A percentile compares a stretch with the other conserved stretches of the same genome.
These are phyloP conservation scores for Acidiella bohemica DNA, from an alignment of 495 filamentous ascomycete genomes.

Conservation along the genomic window DNA sequence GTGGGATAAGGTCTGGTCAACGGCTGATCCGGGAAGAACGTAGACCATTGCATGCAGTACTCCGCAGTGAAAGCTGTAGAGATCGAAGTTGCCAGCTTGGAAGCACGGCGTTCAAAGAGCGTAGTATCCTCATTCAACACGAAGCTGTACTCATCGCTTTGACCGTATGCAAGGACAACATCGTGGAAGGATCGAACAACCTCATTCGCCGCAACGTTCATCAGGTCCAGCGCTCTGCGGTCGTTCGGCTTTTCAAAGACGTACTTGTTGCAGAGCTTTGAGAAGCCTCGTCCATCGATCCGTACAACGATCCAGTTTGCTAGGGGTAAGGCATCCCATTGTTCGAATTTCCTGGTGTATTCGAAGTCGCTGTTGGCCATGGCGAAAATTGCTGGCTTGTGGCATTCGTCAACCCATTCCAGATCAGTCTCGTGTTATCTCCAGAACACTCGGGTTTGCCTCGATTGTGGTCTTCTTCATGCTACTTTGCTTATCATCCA, in stretches of 20 bases:
- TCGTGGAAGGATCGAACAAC: conserved; percentile 78
- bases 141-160: conserved; percentile 90
- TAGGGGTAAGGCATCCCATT: conserved; percentile 59
- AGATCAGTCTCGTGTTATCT: too few species aligned
- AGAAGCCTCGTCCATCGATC: conserved; percentile 84
- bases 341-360: conserved; percentile 85
- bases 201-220: conserved; percentile 78
- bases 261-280: conserved; percentile 66
- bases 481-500: too few species aligned
- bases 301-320: conserved; percentile 91
- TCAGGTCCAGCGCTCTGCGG: conserved; percentile 69
- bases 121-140: conserved; percentile 67
- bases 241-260: conserved; percentile 87
- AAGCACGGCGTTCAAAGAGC: conserved; percentile 74
- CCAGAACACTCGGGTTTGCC: too few species aligned
- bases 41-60: conserved; percentile 70
- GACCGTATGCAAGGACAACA: conserved; percentile 74
- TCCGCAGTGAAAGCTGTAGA: conserved; percentile 88
- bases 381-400: not conserved
- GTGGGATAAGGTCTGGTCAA: conserved; percentile 66
- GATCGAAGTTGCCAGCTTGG: conserved; percentile 80
- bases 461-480: too few species aligned
- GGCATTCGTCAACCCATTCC: too few species aligned
- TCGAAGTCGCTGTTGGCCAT: conserved; percentile 52
- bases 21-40: conserved; percentile 53